phyloP scores from a whole-genome alignment of 179 eudicot species.

The Monotropa hypopitys region DNA sequence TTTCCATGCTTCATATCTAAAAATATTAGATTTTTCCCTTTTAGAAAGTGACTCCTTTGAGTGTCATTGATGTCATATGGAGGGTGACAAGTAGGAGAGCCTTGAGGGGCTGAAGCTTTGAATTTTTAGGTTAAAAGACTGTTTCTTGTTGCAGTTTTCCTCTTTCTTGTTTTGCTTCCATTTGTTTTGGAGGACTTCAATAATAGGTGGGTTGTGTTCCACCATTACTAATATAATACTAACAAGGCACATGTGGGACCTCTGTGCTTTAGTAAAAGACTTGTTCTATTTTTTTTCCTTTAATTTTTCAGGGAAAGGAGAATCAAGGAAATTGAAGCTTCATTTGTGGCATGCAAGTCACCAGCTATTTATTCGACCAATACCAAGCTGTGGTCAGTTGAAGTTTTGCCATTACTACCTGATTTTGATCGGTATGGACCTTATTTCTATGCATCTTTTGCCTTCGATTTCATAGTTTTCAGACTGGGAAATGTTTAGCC shows the following conservation, averaged over 20 bases:
- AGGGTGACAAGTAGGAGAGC: not conserved
- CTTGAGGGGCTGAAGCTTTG: not conserved
- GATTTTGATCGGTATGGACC: slow-evolving; percentile 69
- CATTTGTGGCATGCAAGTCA: slow-evolving; percentile 75
- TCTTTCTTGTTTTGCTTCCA: not conserved
- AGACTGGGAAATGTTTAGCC: no score
- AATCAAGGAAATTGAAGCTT: slow-evolving; percentile 68
- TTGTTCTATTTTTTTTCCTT: not conserved
- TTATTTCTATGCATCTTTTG: not conserved
- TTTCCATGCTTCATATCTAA: no score
- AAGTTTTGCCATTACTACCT: slow-evolving; percentile 72
- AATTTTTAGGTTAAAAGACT: not conserved
- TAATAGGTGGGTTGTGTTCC: slow-evolving; percentile 36
- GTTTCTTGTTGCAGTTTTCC: not conserved
- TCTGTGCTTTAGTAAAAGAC: not conserved
- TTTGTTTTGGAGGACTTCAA: slow-evolving; percentile 40
- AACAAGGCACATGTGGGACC: not conserved
- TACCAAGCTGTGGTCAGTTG: slow-evolving; percentile 53
- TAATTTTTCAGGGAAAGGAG: slow-evolving; percentile 57
- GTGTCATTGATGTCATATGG: not conserved
- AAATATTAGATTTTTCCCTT: no score
- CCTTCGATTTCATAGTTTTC: not conserved
- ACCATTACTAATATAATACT: not conserved
- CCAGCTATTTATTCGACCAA: slow-evolving; percentile 89
- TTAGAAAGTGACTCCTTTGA: not conserved